These are phyloP conservation scores for Penicillium dipodomyicola DNA, from an alignment of 495 filamentous ascomycete species.

Conservation along the genomic window DNA sequence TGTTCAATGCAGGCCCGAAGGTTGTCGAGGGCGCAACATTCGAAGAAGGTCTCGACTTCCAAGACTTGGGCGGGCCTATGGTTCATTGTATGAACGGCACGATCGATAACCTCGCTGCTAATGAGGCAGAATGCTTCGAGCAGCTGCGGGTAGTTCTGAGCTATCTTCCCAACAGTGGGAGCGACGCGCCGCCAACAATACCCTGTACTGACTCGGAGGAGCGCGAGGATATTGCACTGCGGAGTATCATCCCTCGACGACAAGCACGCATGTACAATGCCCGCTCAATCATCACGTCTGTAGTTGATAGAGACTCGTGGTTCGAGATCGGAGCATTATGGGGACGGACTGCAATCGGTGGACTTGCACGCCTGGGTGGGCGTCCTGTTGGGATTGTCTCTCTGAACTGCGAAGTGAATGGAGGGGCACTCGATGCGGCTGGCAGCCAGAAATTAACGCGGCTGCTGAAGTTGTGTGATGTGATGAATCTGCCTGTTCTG, in stretches of 20 bases:
- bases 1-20: constrained; percentile 64
- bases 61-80: constrained; percentile 53
- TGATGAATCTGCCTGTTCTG: constrained; percentile 61
- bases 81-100: constrained; percentile 66
- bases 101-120: constrained; percentile 60
- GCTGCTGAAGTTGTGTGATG: constrained; percentile 59
- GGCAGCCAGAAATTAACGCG: constrained; percentile 59
- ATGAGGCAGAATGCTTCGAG: constrained; percentile 59
- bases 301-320: constrained; percentile 55
- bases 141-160: constrained; percentile 55
- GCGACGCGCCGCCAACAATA: constrained; percentile 50
- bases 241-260: constrained; percentile 56
- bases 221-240: constrained; percentile 46
- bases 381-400: constrained; percentile 56
- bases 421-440: constrained; percentile 58
- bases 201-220: constrained; percentile 46
- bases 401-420: constrained; percentile 58
- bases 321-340: constrained; percentile 63
- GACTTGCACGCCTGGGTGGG: constrained; percentile 55
- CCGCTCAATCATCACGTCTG: constrained; percentile 52
- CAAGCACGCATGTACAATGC: constrained; percentile 61
- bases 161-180: constrained; percentile 57
- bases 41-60: constrained; percentile 57
- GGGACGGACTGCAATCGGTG: constrained; percentile 60
- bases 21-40: constrained; percentile 61